Conservation (phyloP, 1,284 basidiomycete species). For the Ceratobasidium sp. region DNA sequence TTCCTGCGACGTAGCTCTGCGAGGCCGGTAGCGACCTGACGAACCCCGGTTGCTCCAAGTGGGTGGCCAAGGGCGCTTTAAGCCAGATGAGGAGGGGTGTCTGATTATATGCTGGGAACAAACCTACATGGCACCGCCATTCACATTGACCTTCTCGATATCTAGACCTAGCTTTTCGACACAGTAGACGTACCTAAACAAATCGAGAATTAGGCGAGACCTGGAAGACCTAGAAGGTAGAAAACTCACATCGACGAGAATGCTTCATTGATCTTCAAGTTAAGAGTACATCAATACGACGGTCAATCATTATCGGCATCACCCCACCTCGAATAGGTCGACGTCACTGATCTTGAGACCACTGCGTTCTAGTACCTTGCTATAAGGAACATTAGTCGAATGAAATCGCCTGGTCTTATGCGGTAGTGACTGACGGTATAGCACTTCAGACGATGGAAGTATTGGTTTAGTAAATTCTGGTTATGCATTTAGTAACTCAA, state of each 20-base stretch:
- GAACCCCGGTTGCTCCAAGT: conserved; percentile 66
- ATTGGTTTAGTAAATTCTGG: neutral
- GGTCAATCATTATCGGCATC: neutral
- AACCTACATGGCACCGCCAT: conserved; percentile 47
- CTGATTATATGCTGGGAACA: conserved; percentile 47
- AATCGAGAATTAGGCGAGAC: no score
- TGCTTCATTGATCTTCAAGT: conserved; percentile 73
- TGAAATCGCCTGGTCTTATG: neutral
- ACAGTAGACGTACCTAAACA: conserved; percentile 80
- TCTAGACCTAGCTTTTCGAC: conserved; percentile 58
- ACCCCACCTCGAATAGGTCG: conserved; percentile 47
- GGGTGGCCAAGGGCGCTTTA: conserved; percentile 40
- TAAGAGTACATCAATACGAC: neutral
- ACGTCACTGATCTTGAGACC: conserved; percentile 51
- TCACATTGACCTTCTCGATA: conserved; percentile 54
- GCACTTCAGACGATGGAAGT: conserved; percentile 45
- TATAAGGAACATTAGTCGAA: neutral
- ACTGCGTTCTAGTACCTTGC: conserved; percentile 53
- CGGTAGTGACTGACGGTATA: conserved; percentile 49
- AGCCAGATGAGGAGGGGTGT: conserved; percentile 17
- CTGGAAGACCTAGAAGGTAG: neutral
- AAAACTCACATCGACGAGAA: conserved; percentile 61
- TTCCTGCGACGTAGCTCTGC: conserved; percentile 75
- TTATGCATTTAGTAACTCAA: conserved; percentile 43
- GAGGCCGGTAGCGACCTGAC: conserved; percentile 86